Evolutionary conservation across 2,329 filamentous ascomycete species (phyloP), one percentile per base, ranked within the genome.

Genomic region (Plectosphaerella cucumerina): DNA sequence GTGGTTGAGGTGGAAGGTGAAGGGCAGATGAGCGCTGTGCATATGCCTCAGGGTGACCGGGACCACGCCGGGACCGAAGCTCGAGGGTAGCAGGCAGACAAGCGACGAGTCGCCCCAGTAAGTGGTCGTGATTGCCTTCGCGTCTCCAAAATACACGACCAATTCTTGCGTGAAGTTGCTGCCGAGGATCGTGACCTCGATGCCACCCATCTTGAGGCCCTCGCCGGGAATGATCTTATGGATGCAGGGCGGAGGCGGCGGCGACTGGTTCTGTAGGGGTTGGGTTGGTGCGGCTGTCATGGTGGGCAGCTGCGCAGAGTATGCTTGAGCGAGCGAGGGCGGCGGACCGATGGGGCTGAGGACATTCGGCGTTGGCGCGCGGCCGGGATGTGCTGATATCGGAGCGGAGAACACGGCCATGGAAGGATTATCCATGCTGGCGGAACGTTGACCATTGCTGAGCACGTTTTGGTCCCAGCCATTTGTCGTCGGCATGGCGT

Each of bases 111-210:
- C 82, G 43, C 87, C 86, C 87, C 88, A 93, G 64, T 82, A 94
- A 0, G 87, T 90, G 2, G 88, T 91, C 0, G 86, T 89, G 0
- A 86, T 78, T 2, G 81, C 80, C 58, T 75, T 77, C 47, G 75
- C 70, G 33, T 78, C 72, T 18, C 91, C 92, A 65, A 97, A 97
- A 68, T 91, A 87, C 50, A 96, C 89, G 56, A 92, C 88, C 55
- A 95, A 78, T 1, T 68, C 87, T 54, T 80, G 86, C 56, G 84
- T 86, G 65, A 96, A 96, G 15, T 86, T 84, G 56, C 85, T 88
- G 17, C 92, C 91, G 10, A 96, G 75, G 50, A 94, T 81, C 0
- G 89, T 93, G 4, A 96, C 90, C 65, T 97, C 91, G 49, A 90
- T 91, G 42, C 91, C 91, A 53, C 91, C 91, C 34, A 82, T 83